phyloP scores from a whole-genome alignment of 2,329 filamentous ascomycete genomes.

The Hypomyces rosellus region DNA sequence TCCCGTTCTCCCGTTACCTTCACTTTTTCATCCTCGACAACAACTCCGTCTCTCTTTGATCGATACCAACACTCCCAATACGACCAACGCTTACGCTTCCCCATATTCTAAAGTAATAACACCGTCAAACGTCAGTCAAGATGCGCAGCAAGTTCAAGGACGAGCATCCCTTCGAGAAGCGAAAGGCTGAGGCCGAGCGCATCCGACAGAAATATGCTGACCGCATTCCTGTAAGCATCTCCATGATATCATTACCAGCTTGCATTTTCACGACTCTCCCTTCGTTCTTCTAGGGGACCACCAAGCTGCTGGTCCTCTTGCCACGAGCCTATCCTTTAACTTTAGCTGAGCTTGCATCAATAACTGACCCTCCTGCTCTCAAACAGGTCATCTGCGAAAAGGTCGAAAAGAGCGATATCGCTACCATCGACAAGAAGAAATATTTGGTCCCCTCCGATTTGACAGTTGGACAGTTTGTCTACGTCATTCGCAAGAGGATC shows the following conservation, averaged over 20 bases:
- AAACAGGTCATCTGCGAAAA: slow-evolving; percentile 96
- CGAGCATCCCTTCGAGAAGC: slow-evolving; percentile 99
- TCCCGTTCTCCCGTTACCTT: not conserved
- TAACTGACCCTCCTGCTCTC: not conserved
- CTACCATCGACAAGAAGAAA: slow-evolving; percentile 99
- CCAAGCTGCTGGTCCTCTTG: too few species aligned
- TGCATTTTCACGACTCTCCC: not conserved
- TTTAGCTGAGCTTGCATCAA: not conserved
- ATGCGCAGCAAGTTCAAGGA: slow-evolving; percentile 99
- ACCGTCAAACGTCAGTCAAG: slow-evolving; percentile 35
- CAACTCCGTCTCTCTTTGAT: not conserved
- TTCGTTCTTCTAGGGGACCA: not conserved
- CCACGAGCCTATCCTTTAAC: too few species aligned
- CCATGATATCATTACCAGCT: not conserved
- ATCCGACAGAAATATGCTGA: slow-evolving; percentile 99
- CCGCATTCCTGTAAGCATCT: slow-evolving; percentile 81
- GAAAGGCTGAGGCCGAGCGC: slow-evolving; percentile 98
- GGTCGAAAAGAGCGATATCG: slow-evolving; percentile 98
- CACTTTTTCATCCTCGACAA: not conserved
- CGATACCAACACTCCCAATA: not conserved
- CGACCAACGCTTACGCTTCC: not conserved
- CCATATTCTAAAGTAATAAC: too few species aligned
- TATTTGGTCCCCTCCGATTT: slow-evolving; percentile 96
- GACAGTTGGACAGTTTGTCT: slow-evolving; percentile 98
- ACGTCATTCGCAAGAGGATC: slow-evolving; percentile 99